A percentile compares a stretch with the other conserved stretches of the same genome.
Evolutionary conservation across 2,329 filamentous ascomycete species (phyloP).

Genomic region (Daldinia sp.): DNA sequence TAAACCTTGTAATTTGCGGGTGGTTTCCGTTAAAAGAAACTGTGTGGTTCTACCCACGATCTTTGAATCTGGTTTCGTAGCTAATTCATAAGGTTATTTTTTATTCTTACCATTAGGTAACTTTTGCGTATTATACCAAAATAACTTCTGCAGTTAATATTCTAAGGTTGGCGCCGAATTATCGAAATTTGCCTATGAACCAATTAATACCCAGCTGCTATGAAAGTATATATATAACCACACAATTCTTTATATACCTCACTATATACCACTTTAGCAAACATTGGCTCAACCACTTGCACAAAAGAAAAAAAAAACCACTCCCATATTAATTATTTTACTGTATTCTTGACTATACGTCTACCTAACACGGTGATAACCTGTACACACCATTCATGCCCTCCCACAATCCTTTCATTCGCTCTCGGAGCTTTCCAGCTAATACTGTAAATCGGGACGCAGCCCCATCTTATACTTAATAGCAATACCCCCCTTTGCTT

Average conservation of each 20-base stretch:
- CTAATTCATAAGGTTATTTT: neutral
- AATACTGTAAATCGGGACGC: slow-evolving; percentile 14
- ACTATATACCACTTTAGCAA: too few species aligned
- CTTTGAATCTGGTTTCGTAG: neutral
- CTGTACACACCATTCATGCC: slow-evolving; percentile 31
- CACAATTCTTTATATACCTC: too few species aligned
- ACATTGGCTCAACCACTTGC: neutral
- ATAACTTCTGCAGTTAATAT: neutral
- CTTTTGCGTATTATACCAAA: neutral
- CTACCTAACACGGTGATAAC: slow-evolving; percentile 37
- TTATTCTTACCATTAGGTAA: too few species aligned
- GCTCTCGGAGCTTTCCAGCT: slow-evolving; percentile 23
- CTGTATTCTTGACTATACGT: slow-evolving; percentile 37
- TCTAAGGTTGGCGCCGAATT: neutral
- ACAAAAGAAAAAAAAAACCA: neutral
- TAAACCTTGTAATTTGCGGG: neutral
- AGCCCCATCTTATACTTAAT: slow-evolving; percentile 22
- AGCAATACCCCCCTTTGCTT: neutral
- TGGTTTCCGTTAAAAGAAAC: neutral
- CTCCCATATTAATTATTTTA: slow-evolving; percentile 33
- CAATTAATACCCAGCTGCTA: neutral
- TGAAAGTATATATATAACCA: neutral
- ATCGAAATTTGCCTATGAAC: neutral
- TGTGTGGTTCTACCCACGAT: slow-evolving; percentile 9
- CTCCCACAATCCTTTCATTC: neutral